Evolutionary conservation across 202 grass and related monocot species (phyloP).

Genomic region (Elaeis oleifera): DNA sequence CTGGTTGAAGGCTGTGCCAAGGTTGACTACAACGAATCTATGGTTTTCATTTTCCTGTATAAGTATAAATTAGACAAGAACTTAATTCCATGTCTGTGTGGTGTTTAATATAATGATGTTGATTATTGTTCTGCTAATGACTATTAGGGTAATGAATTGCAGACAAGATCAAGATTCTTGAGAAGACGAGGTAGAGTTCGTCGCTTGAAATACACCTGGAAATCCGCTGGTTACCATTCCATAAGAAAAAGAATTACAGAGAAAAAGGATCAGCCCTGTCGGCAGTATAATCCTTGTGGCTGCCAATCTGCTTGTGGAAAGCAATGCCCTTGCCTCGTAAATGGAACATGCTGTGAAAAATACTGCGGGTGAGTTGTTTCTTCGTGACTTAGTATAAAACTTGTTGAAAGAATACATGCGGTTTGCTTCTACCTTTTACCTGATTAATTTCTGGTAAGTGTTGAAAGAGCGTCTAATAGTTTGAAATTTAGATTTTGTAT

Average conservation of each 20-base stretch:
- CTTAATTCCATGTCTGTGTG: constrained; percentile 4
- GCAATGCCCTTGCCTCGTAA: constrained; percentile 77
- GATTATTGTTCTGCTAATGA: constrained; percentile 8
- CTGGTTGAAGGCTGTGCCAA: constrained; percentile 90
- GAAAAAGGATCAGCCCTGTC: constrained; percentile 85
- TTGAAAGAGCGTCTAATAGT: no score
- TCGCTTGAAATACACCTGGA: constrained; percentile 95
- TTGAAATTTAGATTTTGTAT: no score
- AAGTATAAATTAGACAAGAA: background rate
- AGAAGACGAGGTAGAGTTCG: constrained; percentile 88
- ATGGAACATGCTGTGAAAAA: constrained; percentile 93
- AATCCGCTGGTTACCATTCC: constrained; percentile 88
- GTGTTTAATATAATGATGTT: constrained; percentile 9
- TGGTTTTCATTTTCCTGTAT: background rate
- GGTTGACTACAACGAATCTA: constrained; percentile 23
- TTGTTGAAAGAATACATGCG: no score
- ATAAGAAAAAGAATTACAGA: constrained; percentile 95
- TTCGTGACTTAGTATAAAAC: background rate
- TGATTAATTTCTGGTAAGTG: no score
- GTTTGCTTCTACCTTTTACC: no score
- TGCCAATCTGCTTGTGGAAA: constrained; percentile 95
- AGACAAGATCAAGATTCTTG: constrained; percentile 62
- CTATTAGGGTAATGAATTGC: constrained; percentile 61
- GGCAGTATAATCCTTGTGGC: constrained; percentile 89
- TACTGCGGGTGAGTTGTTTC: constrained; percentile 62